Conservation (phyloP, 2,329 filamentous ascomycete genomes). For the Ophiostoma himal-ulmi region DNA sequence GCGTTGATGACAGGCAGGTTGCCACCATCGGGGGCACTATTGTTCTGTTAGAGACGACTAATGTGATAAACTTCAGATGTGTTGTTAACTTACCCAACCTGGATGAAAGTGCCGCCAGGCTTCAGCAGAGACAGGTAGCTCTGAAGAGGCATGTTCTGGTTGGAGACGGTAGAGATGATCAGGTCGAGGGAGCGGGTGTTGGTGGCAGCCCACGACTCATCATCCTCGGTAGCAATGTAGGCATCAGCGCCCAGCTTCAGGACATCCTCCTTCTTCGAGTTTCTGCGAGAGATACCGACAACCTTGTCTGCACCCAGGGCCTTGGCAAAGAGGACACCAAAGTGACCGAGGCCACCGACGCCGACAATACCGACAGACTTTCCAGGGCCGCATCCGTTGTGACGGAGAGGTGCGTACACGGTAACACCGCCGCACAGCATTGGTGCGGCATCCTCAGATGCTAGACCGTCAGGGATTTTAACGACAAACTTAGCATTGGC, state of each 20-base stretch:
- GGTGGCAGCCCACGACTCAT: constrained; percentile 50
- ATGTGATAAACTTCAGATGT: no score
- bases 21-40: constrained; percentile 48
- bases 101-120: constrained; percentile 61
- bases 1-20: constrained; percentile 42
- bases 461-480: constrained; percentile 29
- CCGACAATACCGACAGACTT: constrained; percentile 27
- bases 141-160: constrained; percentile 52
- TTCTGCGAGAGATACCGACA: constrained; percentile 24
- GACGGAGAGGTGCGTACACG: constrained; percentile 23
- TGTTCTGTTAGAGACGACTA: neutral
- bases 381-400: constrained; percentile 24
- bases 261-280: constrained; percentile 23
- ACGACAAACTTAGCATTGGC: constrained; percentile 39
- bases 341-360: constrained; percentile 27
- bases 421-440: constrained; percentile 28
- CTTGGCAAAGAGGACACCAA: constrained; percentile 26
- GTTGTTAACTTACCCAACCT: constrained; percentile 45
- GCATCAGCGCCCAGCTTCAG: constrained; percentile 24
- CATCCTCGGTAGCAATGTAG: constrained; percentile 38
- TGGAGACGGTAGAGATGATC: constrained; percentile 53
- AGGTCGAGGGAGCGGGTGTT: constrained; percentile 50
- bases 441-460: constrained; percentile 27
- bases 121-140: constrained; percentile 60
- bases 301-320: constrained; percentile 26